Base-by-base conservation (phyloP, 306 rosid genomes). In the Oemleria cerasiformis region DNA sequence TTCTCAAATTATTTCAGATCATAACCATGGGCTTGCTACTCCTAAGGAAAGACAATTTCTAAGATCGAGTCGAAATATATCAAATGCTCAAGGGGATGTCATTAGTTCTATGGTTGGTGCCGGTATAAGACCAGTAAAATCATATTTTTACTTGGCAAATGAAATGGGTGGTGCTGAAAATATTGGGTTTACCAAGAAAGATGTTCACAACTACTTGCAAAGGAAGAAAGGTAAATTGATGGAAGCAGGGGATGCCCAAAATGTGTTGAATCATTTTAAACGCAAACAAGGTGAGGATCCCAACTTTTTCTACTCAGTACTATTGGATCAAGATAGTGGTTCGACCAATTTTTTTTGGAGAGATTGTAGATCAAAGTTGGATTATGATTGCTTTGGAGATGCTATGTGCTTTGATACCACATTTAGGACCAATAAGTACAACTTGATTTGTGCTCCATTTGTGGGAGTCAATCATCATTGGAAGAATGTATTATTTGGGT, bases 261-360 rank as follows among this genome's bases (percentile, higher is more conserved):
- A 36, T 38, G 15, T 74, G 23, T 30, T 72, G 19, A 39, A 72
- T 20, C 36, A 44, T 39, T 74, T 64, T 9, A 40, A 56, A 41
- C 25, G 53, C 14, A 38, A 53, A 6, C 71, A 53, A 49, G 64
- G n/a, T 39, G 59, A 54, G 7, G 71, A 74, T 53, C 64, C 57
- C 2, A 62, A 63, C 7, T 74, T 65, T 43, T 64, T 74, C 56
- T 74, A 74, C 13, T n/a, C 71, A 16, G 20, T 74, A 14, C 56
- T 51, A 65, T 59, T 74, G 10, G 78, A 74, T 19, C 9, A 38
- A 13, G 10, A 7, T 2, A 65, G 9, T 14, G 39, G 38, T 3
- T 4, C 40, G 51, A 19, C 50, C 2, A 73, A 63, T 64, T 63
- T 74, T 56, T 74, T 74, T 16, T 74, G 78, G 78, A 74, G 78